Base-by-base conservation (phyloP, 2,329 filamentous ascomycete species). In the Sporothrix schenckii region DNA sequence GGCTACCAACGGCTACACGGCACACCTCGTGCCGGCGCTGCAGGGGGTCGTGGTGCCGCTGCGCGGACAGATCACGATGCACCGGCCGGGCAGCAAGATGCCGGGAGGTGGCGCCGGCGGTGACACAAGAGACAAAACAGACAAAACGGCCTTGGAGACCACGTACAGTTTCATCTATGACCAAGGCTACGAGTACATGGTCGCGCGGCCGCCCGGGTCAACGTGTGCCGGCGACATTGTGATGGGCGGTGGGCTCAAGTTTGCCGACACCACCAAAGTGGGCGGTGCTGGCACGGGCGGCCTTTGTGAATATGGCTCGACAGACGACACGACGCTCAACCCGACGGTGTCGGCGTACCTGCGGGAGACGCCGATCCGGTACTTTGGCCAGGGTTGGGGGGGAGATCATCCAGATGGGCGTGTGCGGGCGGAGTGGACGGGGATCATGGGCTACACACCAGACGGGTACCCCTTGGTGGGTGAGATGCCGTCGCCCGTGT, bases 111-210 rank as follows among this genome's bases (percentile, higher is more conserved):
- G 27, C 41, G 41, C 11, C 24, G 7, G 3, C 21, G 3, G 21
- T 21, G 11, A n/a, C 56, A 34, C 4, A 34, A 34, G 0, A 7
- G 34, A 34, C 34, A 34, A 5, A 34, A 34, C 4, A 7, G 34
- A 34, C 34, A 34, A 34, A 34, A 9, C 34, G 13, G 19, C n/a
- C 13, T 75, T 88, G 39, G 76, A 79, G 6, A 82, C 81, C 2
- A 88, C 87, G 1, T 90, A 89, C 74, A 88, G 84, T 24, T 88
- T 91, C 73, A 85, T 89, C 34, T 88, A 88, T 75, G 80, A 81
- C 1, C 78, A 80, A 30, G 87, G 88, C 0, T 91, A 89, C 75
- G 89, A 91, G 72, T 92, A 91, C 77, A 87, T 91, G 83, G 85
- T 91, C 10, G 83, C 86, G 1, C 82, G 87, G 1, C 84, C 84